These are phyloP conservation scores for Candida fluviatilis DNA, from an alignment of 805 yeast species.

Conservation along the genomic window DNA sequence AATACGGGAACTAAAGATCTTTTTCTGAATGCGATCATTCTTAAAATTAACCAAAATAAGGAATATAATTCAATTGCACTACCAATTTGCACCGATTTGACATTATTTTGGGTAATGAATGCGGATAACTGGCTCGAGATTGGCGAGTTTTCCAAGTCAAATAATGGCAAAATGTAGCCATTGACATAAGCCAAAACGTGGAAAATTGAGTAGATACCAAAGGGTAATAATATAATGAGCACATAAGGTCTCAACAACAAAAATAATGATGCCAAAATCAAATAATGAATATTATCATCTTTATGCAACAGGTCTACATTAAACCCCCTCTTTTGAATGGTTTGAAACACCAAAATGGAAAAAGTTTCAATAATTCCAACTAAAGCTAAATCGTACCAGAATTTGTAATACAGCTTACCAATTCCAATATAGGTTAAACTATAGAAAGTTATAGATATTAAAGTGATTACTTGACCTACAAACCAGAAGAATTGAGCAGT, in stretches of 20 bases:
- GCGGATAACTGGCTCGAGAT: conserved; percentile 36
- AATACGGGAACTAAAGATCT: conserved; percentile 59
- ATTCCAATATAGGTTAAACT: conserved; percentile 30
- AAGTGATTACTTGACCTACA: conserved; percentile 37
- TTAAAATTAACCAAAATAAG: conserved; percentile 40
- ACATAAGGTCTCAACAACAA: conserved; percentile 53
- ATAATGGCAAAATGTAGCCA: conserved; percentile 61
- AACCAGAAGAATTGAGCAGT: conserved; percentile 78
- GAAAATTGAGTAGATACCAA: conserved; percentile 72
- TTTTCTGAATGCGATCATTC: conserved; percentile 55
- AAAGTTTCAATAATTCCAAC: conserved; percentile 68
- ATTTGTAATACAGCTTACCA: conserved; percentile 17
- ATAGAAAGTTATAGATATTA: conserved; percentile 26
- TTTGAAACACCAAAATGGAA: conserved; percentile 68
- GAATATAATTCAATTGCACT: conserved; percentile 40
- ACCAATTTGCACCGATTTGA: conserved; percentile 36
- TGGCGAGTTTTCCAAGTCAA: conserved; percentile 31
- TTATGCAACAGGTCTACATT: conserved; percentile 18
- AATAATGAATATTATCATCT: conserved; percentile 73
- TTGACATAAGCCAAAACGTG: conserved; percentile 73
- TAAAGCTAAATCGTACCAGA: conserved; percentile 57
- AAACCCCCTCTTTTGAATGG: conserved; percentile 27
- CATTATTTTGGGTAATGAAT: conserved; percentile 33
- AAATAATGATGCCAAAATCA: conserved; percentile 50
- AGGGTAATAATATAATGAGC: conserved; percentile 65